These are phyloP conservation scores for Exophiala dermatitidis DNA, from an alignment of 2,329 filamentous ascomycete species.

Conservation along the genomic window DNA sequence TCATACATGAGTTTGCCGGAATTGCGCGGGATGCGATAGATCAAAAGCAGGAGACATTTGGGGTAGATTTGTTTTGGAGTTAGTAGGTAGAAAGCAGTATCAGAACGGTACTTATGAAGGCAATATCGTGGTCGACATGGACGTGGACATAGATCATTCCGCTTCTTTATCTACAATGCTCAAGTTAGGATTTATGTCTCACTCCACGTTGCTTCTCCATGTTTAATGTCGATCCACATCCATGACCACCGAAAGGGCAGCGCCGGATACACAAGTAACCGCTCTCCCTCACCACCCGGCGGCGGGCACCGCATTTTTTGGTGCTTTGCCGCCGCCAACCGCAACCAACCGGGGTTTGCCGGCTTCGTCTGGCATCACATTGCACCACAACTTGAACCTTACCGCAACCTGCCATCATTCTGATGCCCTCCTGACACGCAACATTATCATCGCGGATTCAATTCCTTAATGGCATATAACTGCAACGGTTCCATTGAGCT, in stretches of 20 bases:
- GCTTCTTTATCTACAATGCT: no score
- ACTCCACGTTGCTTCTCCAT: no score
- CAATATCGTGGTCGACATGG: neutral
- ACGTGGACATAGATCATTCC: no score
- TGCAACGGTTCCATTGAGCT: no score
- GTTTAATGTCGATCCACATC: no score
- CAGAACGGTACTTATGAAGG: neutral
- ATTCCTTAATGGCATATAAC: neutral
- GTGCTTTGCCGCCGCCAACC: neutral
- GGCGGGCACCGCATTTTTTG: neutral
- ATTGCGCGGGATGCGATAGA: neutral
- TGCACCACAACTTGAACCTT: neutral
- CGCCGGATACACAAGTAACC: neutral
- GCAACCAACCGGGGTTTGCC: neutral
- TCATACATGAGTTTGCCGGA: neutral
- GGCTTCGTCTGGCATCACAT: neutral
- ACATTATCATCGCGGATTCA: neutral
- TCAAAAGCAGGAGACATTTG: neutral
- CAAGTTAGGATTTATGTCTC: no score
- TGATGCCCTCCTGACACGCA: no score
- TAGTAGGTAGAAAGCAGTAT: no score
- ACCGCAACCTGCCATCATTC: neutral
- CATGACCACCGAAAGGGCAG: no score
- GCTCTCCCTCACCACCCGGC: neutral
- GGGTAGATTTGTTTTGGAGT: no score